phyloP scores from a whole-genome alignment of 257 asterid species.

The Solanum pennellii region DNA sequence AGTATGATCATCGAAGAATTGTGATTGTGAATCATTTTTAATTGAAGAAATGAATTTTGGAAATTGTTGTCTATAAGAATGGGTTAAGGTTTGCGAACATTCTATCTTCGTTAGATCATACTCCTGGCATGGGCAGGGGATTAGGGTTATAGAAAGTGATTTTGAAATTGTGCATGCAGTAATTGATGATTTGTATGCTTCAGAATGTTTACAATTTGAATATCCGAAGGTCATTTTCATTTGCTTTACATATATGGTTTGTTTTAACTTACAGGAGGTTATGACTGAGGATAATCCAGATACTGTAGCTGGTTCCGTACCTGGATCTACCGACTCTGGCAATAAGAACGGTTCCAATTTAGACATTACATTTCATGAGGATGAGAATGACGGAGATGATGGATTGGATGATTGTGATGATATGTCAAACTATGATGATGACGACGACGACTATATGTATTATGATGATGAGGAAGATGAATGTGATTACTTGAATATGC shows the following conservation, averaged over 20 bases:
- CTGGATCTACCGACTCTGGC: slow-evolving; percentile 17
- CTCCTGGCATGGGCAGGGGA: background rate
- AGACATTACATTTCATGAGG: slow-evolving; percentile 22
- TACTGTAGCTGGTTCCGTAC: slow-evolving; percentile 16
- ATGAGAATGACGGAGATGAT: slow-evolving; percentile 18
- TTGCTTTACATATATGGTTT: background rate
- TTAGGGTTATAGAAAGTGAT: background rate
- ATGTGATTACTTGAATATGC: slow-evolving; percentile 28
- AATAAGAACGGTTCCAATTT: slow-evolving; percentile 20
- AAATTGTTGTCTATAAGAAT: background rate
- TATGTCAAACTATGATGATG: slow-evolving; percentile 13
- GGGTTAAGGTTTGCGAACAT: background rate
- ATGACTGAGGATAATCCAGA: slow-evolving; percentile 16
- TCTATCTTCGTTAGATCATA: background rate
- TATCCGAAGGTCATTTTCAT: background rate
- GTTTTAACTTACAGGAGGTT: slow-evolving; percentile 12
- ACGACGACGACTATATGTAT: slow-evolving; percentile 9
- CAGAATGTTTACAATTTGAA: background rate
- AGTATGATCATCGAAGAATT: background rate
- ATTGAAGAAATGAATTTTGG: background rate
- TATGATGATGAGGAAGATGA: slow-evolving; percentile 11
- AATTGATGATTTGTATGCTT: background rate
- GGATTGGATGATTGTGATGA: slow-evolving; percentile 7
- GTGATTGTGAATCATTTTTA: background rate
- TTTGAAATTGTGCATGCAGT: background rate